Percentiles rank a stretch among this genome's conserved stretches.
Evolutionary conservation across 1,139 yeast genomes (phyloP).

Genomic region (Candida sp.): DNA sequence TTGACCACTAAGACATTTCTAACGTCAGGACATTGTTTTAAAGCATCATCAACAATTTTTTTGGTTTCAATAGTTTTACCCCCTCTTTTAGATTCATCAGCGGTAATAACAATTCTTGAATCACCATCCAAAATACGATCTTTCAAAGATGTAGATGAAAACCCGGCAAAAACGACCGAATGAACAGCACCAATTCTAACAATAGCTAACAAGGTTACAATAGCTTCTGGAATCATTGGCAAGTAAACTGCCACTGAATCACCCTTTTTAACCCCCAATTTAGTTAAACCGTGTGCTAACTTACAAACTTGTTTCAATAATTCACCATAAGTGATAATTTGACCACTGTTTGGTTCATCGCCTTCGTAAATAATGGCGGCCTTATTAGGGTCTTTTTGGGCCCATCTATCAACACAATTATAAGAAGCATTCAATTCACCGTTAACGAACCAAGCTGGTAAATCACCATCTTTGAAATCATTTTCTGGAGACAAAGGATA

Average conservation of each 20-base stretch:
- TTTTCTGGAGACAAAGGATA: conserved; percentile 46
- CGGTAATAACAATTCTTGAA: conserved; percentile 69
- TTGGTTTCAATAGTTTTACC: conserved; percentile 82
- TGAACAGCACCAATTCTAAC: conserved; percentile 79
- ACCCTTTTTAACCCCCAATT: conserved; percentile 72
- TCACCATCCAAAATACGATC: conserved; percentile 80
- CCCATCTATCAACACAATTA: conserved; percentile 82
- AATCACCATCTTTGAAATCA: conserved; percentile 62
- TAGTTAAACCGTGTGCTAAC: conserved; percentile 64
- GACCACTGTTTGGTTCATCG: conserved; percentile 68
- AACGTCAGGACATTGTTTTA: conserved; percentile 66
- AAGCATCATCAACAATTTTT: conserved; percentile 79
- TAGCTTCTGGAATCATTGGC: conserved; percentile 86
- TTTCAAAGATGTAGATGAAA: conserved; percentile 68
- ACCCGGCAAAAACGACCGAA: conserved; percentile 84
- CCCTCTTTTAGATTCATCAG: conserved; percentile 81
- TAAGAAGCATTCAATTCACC: conserved; percentile 77
- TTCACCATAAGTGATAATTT: conserved; percentile 66
- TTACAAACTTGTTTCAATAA: conserved; percentile 65
- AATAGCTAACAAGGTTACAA: conserved; percentile 70
- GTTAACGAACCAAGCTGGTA: conserved; percentile 74
- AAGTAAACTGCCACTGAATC: conserved; percentile 84
- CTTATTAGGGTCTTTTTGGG: conserved; percentile 64
- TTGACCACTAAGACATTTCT: conserved; percentile 66
- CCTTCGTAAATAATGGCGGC: conserved; percentile 80